A percentile compares a stretch with the other conserved stretches of the same genome.
These are phyloP conservation scores for Allium cepa DNA, from an alignment of 106 monocot species.

Conservation along the genomic window DNA sequence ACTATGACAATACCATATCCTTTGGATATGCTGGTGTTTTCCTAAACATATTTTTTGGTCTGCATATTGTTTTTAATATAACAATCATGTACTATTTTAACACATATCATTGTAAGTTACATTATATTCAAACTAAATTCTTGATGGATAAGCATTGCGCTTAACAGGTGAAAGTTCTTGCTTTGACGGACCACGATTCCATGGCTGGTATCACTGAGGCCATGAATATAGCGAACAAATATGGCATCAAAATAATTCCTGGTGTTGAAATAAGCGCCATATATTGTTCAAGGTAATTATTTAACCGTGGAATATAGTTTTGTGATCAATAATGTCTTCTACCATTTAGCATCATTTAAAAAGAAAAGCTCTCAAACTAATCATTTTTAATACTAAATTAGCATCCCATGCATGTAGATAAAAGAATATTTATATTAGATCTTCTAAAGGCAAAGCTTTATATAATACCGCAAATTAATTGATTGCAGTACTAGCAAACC, in stretches of 20 bases:
- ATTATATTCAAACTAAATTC: neutral
- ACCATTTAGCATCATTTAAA: neutral
- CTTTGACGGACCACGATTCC: slow-evolving; percentile 93
- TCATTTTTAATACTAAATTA: no score
- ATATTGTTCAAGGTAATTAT: slow-evolving; percentile 46
- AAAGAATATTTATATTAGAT: no score
- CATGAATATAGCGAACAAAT: slow-evolving; percentile 41
- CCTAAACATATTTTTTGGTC: neutral
- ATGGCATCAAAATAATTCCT: slow-evolving; percentile 85
- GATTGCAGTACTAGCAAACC: no score
- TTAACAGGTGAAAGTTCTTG: slow-evolving; percentile 86
- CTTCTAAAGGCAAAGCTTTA: no score
- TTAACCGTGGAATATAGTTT: neutral
- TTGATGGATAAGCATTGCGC: slow-evolving; percentile 7
- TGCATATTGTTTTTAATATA: neutral
- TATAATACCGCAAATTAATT: no score
- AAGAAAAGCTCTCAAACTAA: no score
- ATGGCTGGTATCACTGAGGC: slow-evolving; percentile 85
- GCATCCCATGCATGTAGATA: no score
- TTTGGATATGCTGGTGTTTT: no score
- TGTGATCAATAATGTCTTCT: no score
- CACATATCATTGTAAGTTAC: no score
- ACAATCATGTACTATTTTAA: no score
- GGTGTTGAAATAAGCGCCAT: slow-evolving; percentile 91
- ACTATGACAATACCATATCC: no score